Evolutionary conservation across 345 rosid genomes (phyloP).

Genomic region (sweet orange (Citrus sinensis)): DNA sequence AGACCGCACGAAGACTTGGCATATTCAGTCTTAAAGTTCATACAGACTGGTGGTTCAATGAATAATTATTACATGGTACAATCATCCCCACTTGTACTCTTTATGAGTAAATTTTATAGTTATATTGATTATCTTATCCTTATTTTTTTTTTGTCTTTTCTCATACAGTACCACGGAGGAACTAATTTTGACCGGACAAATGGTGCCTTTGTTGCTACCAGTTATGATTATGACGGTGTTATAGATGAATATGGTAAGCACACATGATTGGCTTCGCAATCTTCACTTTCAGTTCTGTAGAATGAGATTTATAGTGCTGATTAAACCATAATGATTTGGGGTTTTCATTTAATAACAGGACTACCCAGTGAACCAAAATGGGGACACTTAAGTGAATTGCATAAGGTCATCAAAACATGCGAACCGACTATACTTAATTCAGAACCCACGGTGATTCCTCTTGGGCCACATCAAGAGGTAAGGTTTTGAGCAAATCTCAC

Average conservation of each 20-base stretch:
- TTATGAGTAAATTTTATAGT: neutral
- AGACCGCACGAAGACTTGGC: slow-evolving; percentile 83
- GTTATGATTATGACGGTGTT: slow-evolving; percentile 97
- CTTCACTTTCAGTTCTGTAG: neutral
- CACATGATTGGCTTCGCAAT: neutral
- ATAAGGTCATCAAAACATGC: slow-evolving; percentile 70
- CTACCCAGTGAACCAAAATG: slow-evolving; percentile 75
- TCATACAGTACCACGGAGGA: slow-evolving; percentile 85
- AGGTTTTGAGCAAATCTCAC: neutral
- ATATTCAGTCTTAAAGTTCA: slow-evolving; percentile 70
- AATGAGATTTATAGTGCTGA: neutral
- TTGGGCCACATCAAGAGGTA: slow-evolving; percentile 81
- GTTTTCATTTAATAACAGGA: slow-evolving; percentile 35
- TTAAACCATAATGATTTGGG: neutral
- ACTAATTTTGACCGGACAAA: slow-evolving; percentile 92
- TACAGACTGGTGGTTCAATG: slow-evolving; percentile 77
- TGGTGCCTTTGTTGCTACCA: slow-evolving; percentile 93
- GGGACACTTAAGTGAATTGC: slow-evolving; percentile 87
- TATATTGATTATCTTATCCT: neutral
- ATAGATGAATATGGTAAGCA: slow-evolving; percentile 85
- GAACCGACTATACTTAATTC: slow-evolving; percentile 76
- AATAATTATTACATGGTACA: slow-evolving; percentile 84
- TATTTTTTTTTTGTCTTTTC: slow-evolving; percentile 12
- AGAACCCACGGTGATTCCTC: slow-evolving; percentile 46
- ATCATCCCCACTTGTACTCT: neutral